phyloP scores from a whole-genome alignment of 192 early-diverging fungal genomes.

The Kickxella alabastrina region DNA sequence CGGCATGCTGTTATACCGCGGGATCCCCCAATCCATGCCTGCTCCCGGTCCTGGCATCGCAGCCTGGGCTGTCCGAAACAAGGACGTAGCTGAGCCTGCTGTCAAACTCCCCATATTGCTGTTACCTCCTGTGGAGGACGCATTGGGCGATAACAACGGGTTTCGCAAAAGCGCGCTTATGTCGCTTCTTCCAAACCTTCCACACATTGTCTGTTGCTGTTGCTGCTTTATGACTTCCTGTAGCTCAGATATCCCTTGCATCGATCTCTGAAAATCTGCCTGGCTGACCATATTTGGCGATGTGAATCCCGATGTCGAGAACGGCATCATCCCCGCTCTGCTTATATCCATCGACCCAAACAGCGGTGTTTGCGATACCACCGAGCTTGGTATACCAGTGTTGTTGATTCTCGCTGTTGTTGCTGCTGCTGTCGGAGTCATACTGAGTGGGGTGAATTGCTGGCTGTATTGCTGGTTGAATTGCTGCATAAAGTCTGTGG shows the following conservation, averaged over 20 bases:
- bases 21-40: too few relatives aligned
- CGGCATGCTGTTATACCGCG: slow-evolving; percentile 33
- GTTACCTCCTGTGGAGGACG: neutral
- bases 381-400: slow-evolving; percentile 7
- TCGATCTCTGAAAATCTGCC: slow-evolving; percentile 22
- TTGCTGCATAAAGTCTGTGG: slow-evolving; percentile 36
- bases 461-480: slow-evolving; percentile 31
- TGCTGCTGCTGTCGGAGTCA: neutral
- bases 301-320: slow-evolving; percentile 42
- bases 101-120: too few relatives aligned
- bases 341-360: slow-evolving; percentile 16
- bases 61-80: too few relatives aligned
- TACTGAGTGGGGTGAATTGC: slow-evolving; percentile 22
- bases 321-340: slow-evolving; percentile 7
- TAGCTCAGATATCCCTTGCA: slow-evolving; percentile 8
- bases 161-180: slow-evolving; percentile 14
- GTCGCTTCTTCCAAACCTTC: slow-evolving; percentile 3
- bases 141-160: slow-evolving; percentile 11
- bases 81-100: too few relatives aligned
- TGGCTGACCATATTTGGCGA: slow-evolving; percentile 41
- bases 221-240: neutral
- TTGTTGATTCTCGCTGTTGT: neutral
- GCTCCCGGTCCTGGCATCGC: slow-evolving; percentile 11
- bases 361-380: slow-evolving; percentile 26
- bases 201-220: neutral